These are phyloP conservation scores for Solanum medicagineum DNA, from an alignment of 257 asterid genomes.

Conservation along the genomic window DNA sequence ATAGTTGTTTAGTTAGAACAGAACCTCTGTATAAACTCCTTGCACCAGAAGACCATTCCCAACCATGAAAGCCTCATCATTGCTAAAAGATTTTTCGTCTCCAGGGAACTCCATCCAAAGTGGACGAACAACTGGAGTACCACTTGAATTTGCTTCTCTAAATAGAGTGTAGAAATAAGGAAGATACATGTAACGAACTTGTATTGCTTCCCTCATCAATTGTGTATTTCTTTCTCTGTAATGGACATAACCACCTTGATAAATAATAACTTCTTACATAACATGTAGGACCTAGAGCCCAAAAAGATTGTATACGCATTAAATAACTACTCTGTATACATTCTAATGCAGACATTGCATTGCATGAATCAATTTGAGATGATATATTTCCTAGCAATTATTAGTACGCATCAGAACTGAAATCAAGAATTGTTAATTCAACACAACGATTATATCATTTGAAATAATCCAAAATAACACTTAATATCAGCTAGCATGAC, in stretches of 20 bases:
- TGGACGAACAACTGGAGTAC: slow-evolving; percentile 86
- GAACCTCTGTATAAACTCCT: slow-evolving; percentile 86
- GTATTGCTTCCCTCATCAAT: slow-evolving; percentile 83
- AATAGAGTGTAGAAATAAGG: slow-evolving; percentile 91
- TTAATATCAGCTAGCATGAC: not conserved
- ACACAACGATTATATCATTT: not conserved
- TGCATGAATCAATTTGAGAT: not conserved
- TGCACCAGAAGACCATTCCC: slow-evolving; percentile 89
- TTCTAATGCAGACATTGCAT: not conserved
- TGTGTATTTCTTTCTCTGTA: slow-evolving; percentile 74
- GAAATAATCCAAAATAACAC: not conserved
- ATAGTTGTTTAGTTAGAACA: not conserved
- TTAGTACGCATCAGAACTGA: not conserved
- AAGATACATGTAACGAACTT: slow-evolving; percentile 67
- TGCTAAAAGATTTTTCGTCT: slow-evolving; percentile 71
- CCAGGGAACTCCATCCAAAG: slow-evolving; percentile 97
- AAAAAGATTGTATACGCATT: not conserved
- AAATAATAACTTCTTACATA: not conserved
- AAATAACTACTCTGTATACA: not conserved
- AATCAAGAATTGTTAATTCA: not conserved
- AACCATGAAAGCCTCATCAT: slow-evolving; percentile 95
- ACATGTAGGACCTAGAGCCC: not conserved
- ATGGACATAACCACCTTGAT: not conserved
- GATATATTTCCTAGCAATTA: not conserved
- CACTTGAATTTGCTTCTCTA: slow-evolving; percentile 85